Percentiles rank a stretch among this genome's conserved stretches.
Evolutionary conservation across 1,284 basidiomycete genomes (phyloP).

Genomic region (Cystobasidium pallidum): DNA sequence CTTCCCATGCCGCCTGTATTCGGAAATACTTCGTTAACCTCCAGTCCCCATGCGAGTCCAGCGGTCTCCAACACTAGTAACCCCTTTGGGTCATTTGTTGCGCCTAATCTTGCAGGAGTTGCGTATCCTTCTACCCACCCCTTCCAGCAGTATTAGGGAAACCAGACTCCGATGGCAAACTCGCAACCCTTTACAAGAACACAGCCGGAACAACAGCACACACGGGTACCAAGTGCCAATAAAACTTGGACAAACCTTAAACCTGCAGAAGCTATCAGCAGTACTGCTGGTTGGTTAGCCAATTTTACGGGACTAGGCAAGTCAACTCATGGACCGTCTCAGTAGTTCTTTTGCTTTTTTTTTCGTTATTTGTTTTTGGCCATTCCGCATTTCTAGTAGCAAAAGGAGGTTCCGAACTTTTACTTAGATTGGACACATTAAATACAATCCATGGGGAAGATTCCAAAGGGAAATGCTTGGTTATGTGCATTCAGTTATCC

Average conservation of each 20-base stretch:
- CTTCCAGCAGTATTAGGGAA: neutral
- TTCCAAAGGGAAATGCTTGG: too few species aligned
- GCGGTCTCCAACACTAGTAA: neutral
- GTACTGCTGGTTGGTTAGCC: constrained; percentile 11
- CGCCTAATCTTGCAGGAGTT: neutral
- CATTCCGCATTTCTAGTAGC: too few species aligned
- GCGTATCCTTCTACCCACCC: neutral
- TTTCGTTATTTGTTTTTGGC: too few species aligned
- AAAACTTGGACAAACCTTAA: neutral
- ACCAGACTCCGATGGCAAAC: neutral
- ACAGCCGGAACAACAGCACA: neutral
- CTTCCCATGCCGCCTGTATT: constrained; percentile 12
- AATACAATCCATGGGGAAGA: too few species aligned
- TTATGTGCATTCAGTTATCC: too few species aligned
- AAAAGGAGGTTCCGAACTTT: too few species aligned
- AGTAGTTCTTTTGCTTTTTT: neutral
- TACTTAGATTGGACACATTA: too few species aligned
- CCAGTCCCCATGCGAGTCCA: constrained; percentile 2
- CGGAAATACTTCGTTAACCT: constrained; percentile 4
- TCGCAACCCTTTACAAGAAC: neutral
- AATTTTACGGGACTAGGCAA: neutral
- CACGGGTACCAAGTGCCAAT: neutral
- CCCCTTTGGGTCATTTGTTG: neutral
- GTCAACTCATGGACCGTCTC: neutral
- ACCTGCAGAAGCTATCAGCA: neutral